Conservation (phyloP, 805 yeast species). For the Ogataea populi-albae region DNA sequence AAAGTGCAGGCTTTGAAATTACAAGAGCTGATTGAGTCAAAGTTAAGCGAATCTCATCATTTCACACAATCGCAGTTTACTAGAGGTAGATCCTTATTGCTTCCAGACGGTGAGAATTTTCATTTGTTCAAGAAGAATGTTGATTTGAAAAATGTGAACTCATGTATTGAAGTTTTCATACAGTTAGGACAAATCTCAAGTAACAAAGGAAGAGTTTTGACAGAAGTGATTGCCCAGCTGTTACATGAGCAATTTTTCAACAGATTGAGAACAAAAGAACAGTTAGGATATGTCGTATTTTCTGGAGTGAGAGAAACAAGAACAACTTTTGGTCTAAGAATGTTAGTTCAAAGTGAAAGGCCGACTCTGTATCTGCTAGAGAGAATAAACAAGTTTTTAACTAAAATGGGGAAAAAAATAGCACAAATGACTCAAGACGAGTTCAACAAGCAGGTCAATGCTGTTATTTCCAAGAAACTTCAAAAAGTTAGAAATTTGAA, state of each 20-base stretch:
- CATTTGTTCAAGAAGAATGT: constrained; percentile 50
- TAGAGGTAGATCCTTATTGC: constrained; percentile 39
- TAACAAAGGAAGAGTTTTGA: constrained; percentile 42
- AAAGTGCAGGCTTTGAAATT: constrained; percentile 52
- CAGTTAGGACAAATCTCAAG: constrained; percentile 60
- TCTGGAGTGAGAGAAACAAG: constrained; percentile 68
- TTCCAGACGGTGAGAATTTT: constrained; percentile 38
- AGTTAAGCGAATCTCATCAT: constrained; percentile 35
- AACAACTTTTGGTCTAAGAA: constrained; percentile 67
- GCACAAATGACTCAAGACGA: constrained; percentile 57
- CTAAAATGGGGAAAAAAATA: constrained; percentile 40
- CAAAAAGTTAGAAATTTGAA: constrained; percentile 73
- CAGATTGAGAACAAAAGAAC: constrained; percentile 88
- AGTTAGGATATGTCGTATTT: constrained; percentile 91
- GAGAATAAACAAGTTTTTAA: constrained; percentile 69
- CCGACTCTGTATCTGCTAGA: constrained; percentile 69
- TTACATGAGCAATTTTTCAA: constrained; percentile 86
- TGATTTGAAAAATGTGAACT: constrained; percentile 73
- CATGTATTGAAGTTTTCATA: constrained; percentile 75
- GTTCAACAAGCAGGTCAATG: constrained; percentile 64
- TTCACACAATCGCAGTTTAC: constrained; percentile 44
- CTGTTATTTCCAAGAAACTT: constrained; percentile 61
- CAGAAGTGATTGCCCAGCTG: constrained; percentile 69
- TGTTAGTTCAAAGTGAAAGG: constrained; percentile 83
- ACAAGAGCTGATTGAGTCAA: constrained; percentile 39